phyloP scores from a whole-genome alignment of 441 rosid genomes.

The Populus hybrid region DNA sequence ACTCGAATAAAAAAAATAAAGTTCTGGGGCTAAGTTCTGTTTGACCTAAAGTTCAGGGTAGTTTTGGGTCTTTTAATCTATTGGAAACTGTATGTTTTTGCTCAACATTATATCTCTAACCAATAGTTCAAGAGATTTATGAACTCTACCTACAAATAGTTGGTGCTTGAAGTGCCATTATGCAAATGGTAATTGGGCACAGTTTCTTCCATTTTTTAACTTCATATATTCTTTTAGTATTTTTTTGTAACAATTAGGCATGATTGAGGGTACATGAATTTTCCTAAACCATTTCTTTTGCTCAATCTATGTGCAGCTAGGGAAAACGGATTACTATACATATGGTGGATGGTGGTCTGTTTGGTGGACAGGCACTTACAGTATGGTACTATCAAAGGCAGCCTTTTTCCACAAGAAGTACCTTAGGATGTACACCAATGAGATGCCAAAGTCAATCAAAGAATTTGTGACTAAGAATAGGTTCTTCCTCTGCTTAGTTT shows the following conservation, averaged over 20 bases:
- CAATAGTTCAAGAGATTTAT: background rate
- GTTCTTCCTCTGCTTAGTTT: constrained; percentile 30
- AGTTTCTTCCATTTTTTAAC: background rate
- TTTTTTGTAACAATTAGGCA: background rate
- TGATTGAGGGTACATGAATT: background rate
- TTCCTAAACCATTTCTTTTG: background rate
- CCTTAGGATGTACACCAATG: constrained; percentile 63
- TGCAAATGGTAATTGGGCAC: background rate
- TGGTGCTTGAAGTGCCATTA: background rate
- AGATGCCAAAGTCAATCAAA: constrained; percentile 76
- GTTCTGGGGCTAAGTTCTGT: background rate
- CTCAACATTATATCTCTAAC: background rate
- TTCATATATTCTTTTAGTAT: background rate
- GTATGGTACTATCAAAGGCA: constrained; percentile 94
- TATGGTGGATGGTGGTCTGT: constrained; percentile 99
- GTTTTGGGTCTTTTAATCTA: background rate
- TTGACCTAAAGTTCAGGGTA: background rate
- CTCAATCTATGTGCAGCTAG: constrained; percentile 46
- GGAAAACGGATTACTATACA: constrained; percentile 37
- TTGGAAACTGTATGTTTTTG: background rate
- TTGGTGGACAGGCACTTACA: constrained; percentile 96
- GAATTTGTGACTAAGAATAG: constrained; percentile 63
- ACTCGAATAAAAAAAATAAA: no score
- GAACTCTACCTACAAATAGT: background rate
- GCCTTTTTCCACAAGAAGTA: constrained; percentile 96